A percentile compares a stretch with the other conserved stretches of the same genome.
These are phyloP conservation scores for Aegilops speltoides DNA, from an alignment of 176 grass and related monocot species.

Conservation along the genomic window DNA sequence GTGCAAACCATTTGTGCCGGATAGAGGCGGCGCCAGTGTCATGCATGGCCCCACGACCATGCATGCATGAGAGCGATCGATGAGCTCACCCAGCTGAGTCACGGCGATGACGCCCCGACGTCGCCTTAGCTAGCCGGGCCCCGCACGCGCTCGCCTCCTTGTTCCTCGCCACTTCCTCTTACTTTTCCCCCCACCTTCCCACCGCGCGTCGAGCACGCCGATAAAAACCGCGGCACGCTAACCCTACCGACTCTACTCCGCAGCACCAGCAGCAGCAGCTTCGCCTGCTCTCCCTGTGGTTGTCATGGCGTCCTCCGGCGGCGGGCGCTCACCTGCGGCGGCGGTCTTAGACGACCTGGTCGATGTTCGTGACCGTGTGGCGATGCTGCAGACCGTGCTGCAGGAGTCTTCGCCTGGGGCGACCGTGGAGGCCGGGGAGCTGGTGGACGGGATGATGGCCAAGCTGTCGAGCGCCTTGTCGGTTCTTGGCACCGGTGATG, in stretches of 20 bases:
- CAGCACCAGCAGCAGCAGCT: neutral
- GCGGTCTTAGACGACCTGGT: conserved; percentile 20
- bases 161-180: conserved; percentile 30
- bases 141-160: conserved; percentile 1
- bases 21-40: neutral
- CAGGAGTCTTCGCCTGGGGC: neutral
- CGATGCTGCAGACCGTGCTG: conserved; percentile 40
- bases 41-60: neutral
- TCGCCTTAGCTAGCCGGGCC: neutral
- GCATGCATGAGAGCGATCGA: neutral
- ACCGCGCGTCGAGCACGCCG: neutral
- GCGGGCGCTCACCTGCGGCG: neutral
- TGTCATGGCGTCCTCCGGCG: conserved; percentile 6
- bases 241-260: neutral
- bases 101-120: conserved; percentile 22
- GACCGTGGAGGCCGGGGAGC: neutral
- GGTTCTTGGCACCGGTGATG: neutral
- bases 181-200: conserved; percentile 42
- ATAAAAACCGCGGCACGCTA: conserved; percentile 40
- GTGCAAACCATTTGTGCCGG: neutral
- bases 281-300: neutral
- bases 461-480: conserved; percentile 36
- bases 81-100: conserved; percentile 21
- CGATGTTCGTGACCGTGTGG: neutral
- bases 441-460: conserved; percentile 40